Percentiles rank a stretch among this genome's conserved stretches.
phyloP scores from a whole-genome alignment of 805 yeast species.

The Starmerella sirachaensis region DNA sequence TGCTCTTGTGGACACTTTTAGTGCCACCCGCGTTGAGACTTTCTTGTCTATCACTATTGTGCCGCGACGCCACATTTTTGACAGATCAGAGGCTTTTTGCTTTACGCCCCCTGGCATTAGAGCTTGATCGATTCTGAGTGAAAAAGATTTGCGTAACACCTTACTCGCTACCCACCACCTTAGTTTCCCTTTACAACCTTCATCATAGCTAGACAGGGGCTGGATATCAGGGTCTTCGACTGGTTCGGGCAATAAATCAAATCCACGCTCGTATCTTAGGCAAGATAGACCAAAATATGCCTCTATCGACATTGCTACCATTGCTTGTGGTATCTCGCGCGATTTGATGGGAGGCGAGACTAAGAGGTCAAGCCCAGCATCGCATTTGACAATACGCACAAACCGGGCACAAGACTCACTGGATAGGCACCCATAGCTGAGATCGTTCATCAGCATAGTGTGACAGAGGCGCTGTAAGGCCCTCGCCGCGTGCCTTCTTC shows the following conservation, averaged over 20 bases:
- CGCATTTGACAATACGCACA: slow-evolving; percentile 7
- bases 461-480: slow-evolving; percentile 13
- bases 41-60: background rate
- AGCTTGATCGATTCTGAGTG: slow-evolving; percentile 1
- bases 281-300: slow-evolving; percentile 2
- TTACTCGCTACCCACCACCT: slow-evolving; percentile 17
- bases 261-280: background rate
- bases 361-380: slow-evolving; percentile 1
- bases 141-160: background rate
- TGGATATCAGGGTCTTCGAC: slow-evolving; percentile 11
- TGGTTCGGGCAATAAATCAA: slow-evolving; percentile 4
- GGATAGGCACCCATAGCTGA: slow-evolving; percentile 19
- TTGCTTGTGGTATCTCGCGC: slow-evolving; percentile 1
- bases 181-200: slow-evolving; percentile 7
- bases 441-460: slow-evolving; percentile 19
- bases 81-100: no score
- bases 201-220: slow-evolving; percentile 13
- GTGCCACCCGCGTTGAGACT: background rate
- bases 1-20: background rate
- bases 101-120: no score
- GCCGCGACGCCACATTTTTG: background rate
- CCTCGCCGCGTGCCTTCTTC: background rate
- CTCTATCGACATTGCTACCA: slow-evolving; percentile 10
- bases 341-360: slow-evolving; percentile 16
- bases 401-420: slow-evolving; percentile 17